Percentiles rank a stretch among this genome's conserved stretches.
phyloP scores from a whole-genome alignment of 2,329 filamentous ascomycete species.

The Claviceps humidiphila region DNA sequence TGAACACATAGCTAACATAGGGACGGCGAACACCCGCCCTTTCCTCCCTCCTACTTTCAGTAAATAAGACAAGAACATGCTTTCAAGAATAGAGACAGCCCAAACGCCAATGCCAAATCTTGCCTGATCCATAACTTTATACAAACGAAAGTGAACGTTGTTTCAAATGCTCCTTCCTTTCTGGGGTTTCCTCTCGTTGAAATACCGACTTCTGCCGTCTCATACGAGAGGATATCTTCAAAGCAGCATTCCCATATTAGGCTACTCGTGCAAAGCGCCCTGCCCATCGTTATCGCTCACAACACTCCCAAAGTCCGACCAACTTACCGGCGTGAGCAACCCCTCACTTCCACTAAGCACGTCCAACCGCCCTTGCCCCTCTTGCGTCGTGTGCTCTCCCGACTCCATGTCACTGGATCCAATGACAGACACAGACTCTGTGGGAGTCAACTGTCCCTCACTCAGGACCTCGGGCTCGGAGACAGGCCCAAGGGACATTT shows the following conservation, averaged over 20 bases:
- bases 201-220: no score
- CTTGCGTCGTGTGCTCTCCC: slow-evolving; percentile 24
- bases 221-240: no score
- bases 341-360: slow-evolving; percentile 48
- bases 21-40: no score
- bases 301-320: slow-evolving; percentile 52
- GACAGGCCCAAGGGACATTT: slow-evolving; percentile 31
- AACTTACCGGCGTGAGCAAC: slow-evolving; percentile 46
- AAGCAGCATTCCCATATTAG: no score
- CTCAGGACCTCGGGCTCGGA: slow-evolving; percentile 40
- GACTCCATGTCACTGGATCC: slow-evolving; percentile 34
- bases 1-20: no score
- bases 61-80: no score
- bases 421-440: slow-evolving; percentile 42
- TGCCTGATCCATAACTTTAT: not conserved
- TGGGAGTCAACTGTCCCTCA: slow-evolving; percentile 43
- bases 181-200: no score
- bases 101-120: not conserved
- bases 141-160: no score
- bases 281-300: slow-evolving; percentile 40
- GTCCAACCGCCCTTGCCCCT: slow-evolving; percentile 32
- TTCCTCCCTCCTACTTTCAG: no score
- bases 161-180: no score
- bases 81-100: not conserved
- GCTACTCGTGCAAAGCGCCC: slow-evolving; percentile 4